phyloP scores from a whole-genome alignment of 805 yeast genomes.

The Zygosaccharomyces bailii region DNA sequence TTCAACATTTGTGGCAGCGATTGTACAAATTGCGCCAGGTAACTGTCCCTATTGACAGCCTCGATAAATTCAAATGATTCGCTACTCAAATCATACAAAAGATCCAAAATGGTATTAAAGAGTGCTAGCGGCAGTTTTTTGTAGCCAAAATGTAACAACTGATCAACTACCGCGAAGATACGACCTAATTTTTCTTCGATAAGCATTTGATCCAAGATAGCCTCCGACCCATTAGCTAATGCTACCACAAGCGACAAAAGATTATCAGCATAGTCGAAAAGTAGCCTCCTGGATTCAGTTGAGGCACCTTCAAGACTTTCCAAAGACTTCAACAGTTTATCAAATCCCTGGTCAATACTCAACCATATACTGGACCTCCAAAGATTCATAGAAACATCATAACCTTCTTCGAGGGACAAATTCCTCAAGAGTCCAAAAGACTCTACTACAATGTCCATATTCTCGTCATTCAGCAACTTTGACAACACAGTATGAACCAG shows the following conservation, averaged over 20 bases:
- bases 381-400: slow-evolving; percentile 67
- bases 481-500: slow-evolving; percentile 62
- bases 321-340: slow-evolving; percentile 50
- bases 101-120: slow-evolving; percentile 52
- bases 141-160: slow-evolving; percentile 30
- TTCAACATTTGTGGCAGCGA: slow-evolving; percentile 16
- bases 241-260: slow-evolving; percentile 64
- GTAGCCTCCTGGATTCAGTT: slow-evolving; percentile 45
- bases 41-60: slow-evolving; percentile 17
- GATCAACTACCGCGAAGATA: slow-evolving; percentile 29
- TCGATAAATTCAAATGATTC: slow-evolving; percentile 54
- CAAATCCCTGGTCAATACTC: slow-evolving; percentile 49
- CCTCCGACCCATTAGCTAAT: slow-evolving; percentile 60
- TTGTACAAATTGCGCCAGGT: slow-evolving; percentile 19
- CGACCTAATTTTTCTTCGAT: slow-evolving; percentile 25
- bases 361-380: slow-evolving; percentile 81
- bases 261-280: slow-evolving; percentile 71
- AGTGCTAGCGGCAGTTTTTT: slow-evolving; percentile 40
- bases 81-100: slow-evolving; percentile 57
- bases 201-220: slow-evolving; percentile 47
- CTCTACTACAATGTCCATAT: slow-evolving; percentile 75
- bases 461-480: slow-evolving; percentile 59
- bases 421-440: slow-evolving; percentile 79
- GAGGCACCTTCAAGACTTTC: slow-evolving; percentile 35
- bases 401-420: slow-evolving; percentile 81